These are phyloP conservation scores for Pythium monospermum DNA, from an alignment of 352 stramenopile species.

Conservation along the genomic window DNA sequence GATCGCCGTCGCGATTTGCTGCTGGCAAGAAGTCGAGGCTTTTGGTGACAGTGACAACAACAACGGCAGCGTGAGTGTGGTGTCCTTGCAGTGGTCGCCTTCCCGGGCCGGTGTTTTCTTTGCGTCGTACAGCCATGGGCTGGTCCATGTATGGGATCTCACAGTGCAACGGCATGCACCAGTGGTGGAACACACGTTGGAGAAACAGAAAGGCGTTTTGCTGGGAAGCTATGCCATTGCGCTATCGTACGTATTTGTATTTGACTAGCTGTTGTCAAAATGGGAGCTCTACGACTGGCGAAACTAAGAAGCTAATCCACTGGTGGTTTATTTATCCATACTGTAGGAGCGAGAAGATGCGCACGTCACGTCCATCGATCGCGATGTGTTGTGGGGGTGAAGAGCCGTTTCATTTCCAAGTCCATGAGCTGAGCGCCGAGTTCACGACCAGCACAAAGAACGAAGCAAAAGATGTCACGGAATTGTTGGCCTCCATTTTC, in stretches of 20 bases:
- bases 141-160: constrained; percentile 51
- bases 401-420: constrained; percentile 23
- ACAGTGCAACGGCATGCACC: constrained; percentile 32
- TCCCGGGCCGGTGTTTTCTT: constrained; percentile 51
- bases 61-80: no score
- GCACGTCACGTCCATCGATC: constrained; percentile 41
- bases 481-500: constrained; percentile 18
- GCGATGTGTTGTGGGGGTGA: constrained; percentile 22
- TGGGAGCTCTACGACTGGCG: no score
- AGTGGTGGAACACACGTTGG: constrained; percentile 28
- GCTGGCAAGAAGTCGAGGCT: constrained; percentile 57
- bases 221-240: constrained; percentile 17
- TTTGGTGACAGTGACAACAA: constrained; percentile 30
- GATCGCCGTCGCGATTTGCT: constrained; percentile 31
- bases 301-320: no score
- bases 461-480: constrained; percentile 14
- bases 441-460: constrained; percentile 14
- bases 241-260: constrained; percentile 21
- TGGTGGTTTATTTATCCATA: constrained; percentile 1
- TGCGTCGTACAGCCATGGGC: constrained; percentile 40
- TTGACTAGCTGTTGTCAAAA: no score
- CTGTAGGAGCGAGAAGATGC: constrained; percentile 41
- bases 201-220: constrained; percentile 12
- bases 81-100: constrained; percentile 43
- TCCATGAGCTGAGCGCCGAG: constrained; percentile 22